A percentile compares a stretch with the other conserved stretches of the same genome.
These are phyloP conservation scores for Neurospora pannonica DNA, from an alignment of 495 filamentous ascomycete species.

Conservation along the genomic window DNA sequence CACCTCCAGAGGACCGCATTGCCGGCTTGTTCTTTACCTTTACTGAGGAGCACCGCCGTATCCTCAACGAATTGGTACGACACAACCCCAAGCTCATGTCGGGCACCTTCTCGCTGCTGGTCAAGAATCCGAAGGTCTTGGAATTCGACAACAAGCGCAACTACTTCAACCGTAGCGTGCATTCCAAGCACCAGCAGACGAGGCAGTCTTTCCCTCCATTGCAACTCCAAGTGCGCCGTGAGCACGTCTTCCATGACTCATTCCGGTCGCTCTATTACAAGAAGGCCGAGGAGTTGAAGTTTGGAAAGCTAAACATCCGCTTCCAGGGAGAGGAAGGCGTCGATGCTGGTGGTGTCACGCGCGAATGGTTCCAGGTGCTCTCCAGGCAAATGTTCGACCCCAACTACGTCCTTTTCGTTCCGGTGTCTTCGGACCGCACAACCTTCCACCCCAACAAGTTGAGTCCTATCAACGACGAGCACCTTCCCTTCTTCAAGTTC, in stretches of 20 bases:
- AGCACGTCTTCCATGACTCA: constrained; percentile 96
- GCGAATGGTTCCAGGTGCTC: constrained; percentile 99
- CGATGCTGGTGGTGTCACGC: constrained; percentile 93
- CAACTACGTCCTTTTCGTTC: constrained; percentile 91
- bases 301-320: constrained; percentile 92
- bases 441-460: constrained; percentile 97
- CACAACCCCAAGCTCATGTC: constrained; percentile 98
- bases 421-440: constrained; percentile 94
- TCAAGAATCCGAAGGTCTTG: constrained; percentile 97
- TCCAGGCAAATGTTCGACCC: constrained; percentile 98
- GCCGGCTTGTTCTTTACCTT: constrained; percentile 95
- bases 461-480: constrained; percentile 88
- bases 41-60: constrained; percentile 95
- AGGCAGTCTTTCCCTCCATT: constrained; percentile 56
- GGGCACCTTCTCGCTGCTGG: constrained; percentile 86
- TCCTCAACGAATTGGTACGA: constrained; percentile 94
- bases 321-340: constrained; percentile 98
- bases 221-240: constrained; percentile 81
- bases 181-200: constrained; percentile 59
- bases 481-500: constrained; percentile 98
- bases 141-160: constrained; percentile 99
- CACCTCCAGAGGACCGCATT: constrained; percentile 72
- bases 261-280: constrained; percentile 97
- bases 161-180: constrained; percentile 91
- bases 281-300: constrained; percentile 89